Conservation (phyloP, 1,284 basidiomycete genomes). For the Tausonia pullulans region DNA sequence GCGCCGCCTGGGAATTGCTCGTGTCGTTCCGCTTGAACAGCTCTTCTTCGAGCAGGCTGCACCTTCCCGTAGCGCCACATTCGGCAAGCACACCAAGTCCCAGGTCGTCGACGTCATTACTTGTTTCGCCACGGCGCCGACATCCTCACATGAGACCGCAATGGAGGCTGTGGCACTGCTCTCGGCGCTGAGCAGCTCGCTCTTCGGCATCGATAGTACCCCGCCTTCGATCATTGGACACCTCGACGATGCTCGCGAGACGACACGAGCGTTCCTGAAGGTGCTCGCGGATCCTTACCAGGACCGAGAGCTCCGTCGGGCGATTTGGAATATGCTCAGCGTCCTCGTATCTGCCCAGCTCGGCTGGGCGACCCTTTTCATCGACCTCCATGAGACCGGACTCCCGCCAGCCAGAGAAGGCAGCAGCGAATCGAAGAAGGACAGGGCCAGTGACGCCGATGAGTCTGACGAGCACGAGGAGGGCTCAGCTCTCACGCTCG, state of each 20-base stretch:
- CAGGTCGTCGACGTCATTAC: slow-evolving; percentile 9
- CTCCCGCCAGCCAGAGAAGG: slow-evolving; percentile 1
- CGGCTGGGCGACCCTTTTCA: slow-evolving; percentile 69
- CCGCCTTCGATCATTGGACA: slow-evolving; percentile 11
- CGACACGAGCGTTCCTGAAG: slow-evolving; percentile 21
- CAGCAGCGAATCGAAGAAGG: slow-evolving; percentile 23
- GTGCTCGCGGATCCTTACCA: slow-evolving; percentile 19
- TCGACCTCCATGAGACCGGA: slow-evolving; percentile 37
- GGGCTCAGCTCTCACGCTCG: slow-evolving; percentile 32
- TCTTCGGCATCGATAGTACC: background rate
- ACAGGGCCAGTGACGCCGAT: slow-evolving; percentile 12
- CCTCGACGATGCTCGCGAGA: slow-evolving; percentile 20
- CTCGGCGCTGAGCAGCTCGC: slow-evolving; percentile 6
- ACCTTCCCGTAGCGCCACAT: background rate
- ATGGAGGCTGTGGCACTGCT: slow-evolving; percentile 3
- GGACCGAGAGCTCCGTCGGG: slow-evolving; percentile 44
- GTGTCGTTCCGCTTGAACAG: slow-evolving; percentile 9
- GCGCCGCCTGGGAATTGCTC: background rate
- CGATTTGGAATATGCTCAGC: slow-evolving; percentile 73
- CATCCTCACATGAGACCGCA: background rate
- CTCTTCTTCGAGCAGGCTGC: slow-evolving; percentile 8
- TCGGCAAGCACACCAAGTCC: background rate
- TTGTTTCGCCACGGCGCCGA: slow-evolving; percentile 1
- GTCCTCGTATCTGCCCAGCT: slow-evolving; percentile 77
- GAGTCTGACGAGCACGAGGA: slow-evolving; percentile 14